Conservation (phyloP, 441 rosid species). For the Sinapis alba region DNA sequence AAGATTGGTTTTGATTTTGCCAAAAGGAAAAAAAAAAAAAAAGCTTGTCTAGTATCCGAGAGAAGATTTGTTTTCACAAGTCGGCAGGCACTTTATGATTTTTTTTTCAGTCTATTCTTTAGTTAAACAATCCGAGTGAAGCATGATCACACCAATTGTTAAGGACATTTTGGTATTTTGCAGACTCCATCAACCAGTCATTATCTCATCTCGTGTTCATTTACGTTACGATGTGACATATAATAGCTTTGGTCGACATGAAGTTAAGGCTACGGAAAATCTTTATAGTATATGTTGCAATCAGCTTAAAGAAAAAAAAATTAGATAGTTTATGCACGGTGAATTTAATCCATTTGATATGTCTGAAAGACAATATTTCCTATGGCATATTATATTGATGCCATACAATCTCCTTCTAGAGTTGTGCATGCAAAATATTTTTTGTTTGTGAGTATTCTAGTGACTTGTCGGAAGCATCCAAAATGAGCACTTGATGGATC, state of each 20-base stretch:
- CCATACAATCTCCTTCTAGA: too few relatives aligned
- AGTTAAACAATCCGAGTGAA: neutral
- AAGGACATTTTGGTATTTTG: constrained; percentile 8
- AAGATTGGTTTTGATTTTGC: neutral
- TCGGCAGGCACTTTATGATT: neutral
- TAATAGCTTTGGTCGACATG: neutral
- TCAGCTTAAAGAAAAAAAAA: neutral
- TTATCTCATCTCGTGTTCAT: neutral
- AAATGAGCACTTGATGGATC: too few relatives aligned
- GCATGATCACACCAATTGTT: neutral
- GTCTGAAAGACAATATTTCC: too few relatives aligned
- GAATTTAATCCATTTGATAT: too few relatives aligned
- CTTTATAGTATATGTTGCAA: neutral
- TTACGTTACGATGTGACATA: constrained; percentile 4
- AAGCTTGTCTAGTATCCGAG: neutral
- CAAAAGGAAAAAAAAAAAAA: neutral
- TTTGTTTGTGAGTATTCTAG: too few relatives aligned
- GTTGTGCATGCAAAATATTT: too few relatives aligned
- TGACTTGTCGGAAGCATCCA: too few relatives aligned
- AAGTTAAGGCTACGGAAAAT: neutral
- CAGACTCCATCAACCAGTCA: neutral
- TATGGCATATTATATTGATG: too few relatives aligned
- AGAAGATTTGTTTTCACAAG: neutral
- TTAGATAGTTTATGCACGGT: too few relatives aligned
- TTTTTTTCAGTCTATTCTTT: neutral